phyloP scores from a whole-genome alignment of 2,329 filamentous ascomycete genomes.

The Fusarium camptoceras region DNA sequence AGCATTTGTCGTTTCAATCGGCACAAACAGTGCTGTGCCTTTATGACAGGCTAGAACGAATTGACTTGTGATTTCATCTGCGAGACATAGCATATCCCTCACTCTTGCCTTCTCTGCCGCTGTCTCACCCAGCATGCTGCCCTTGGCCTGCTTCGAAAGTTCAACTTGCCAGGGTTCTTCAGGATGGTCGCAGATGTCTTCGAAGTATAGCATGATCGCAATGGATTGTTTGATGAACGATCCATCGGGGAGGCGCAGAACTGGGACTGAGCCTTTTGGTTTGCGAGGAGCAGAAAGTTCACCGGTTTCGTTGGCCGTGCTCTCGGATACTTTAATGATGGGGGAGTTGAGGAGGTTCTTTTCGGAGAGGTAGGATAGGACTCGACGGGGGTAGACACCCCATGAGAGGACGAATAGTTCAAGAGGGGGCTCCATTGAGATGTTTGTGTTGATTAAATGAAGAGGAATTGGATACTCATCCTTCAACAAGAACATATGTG shows the following conservation, averaged over 20 bases:
- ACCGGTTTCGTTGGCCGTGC: neutral
- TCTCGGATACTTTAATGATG: constrained; percentile 13
- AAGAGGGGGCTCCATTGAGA: constrained; percentile 11
- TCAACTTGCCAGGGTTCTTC: constrained; percentile 21
- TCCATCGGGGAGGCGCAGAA: constrained; percentile 29
- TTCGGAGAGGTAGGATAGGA: constrained; percentile 28
- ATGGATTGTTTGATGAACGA: constrained; percentile 37
- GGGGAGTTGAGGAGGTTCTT: constrained; percentile 17
- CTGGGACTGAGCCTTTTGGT: constrained; percentile 19
- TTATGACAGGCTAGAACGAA: constrained; percentile 38
- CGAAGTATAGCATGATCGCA: constrained; percentile 33
- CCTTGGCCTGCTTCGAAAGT: neutral
- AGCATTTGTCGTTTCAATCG: constrained; percentile 8
- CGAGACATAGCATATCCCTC: constrained; percentile 26
- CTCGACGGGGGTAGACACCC: constrained; percentile 31
- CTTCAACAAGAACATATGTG: fast-evolving
- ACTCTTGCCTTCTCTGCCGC: constrained; percentile 20
- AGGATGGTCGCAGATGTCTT: constrained; percentile 30
- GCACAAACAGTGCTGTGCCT: constrained; percentile 8
- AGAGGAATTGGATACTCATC: neutral
- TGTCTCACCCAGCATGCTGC: constrained; percentile 6
- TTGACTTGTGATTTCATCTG: constrained; percentile 22
- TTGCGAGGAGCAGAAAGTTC: constrained; percentile 15
- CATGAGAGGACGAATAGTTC: constrained; percentile 32
- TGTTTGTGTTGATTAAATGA: fast-evolving